A percentile compares a stretch with the other conserved stretches of the same genome.
Conservation (phyloP, 495 filamentous ascomycete species). For the Penicillium fimorum region DNA sequence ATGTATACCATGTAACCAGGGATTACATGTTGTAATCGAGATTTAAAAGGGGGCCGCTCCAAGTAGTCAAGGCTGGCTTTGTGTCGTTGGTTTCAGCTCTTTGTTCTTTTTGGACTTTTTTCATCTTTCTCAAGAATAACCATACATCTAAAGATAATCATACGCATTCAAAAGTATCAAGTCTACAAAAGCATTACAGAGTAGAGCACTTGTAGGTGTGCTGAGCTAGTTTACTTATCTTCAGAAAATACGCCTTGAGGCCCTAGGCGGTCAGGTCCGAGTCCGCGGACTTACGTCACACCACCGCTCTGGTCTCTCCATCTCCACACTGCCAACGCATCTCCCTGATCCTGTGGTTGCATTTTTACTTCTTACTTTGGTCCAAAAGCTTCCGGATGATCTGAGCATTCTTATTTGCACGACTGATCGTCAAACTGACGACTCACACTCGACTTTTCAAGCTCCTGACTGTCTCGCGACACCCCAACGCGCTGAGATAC, state of each 20-base stretch:
- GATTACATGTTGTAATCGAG: no score
- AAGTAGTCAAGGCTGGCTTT: background rate
- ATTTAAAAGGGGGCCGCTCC: background rate
- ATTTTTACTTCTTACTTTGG: constrained; percentile 1
- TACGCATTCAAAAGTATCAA: background rate
- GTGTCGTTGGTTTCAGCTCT: background rate
- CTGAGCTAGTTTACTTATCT: background rate
- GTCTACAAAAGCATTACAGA: background rate
- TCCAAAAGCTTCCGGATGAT: background rate
- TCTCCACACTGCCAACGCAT: constrained; percentile 43
- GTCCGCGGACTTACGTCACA: constrained; percentile 40
- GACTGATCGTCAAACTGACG: background rate
- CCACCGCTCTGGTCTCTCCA: constrained; percentile 30
- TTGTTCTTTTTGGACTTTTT: background rate
- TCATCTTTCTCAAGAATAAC: background rate
- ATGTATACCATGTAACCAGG: no score
- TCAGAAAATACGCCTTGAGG: background rate
- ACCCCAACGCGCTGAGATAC: background rate
- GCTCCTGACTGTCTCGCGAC: constrained; percentile 14
- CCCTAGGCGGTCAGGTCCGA: constrained; percentile 12
- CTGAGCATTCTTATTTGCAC: background rate
- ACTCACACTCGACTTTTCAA: constrained; percentile 4
- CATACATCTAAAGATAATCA: background rate
- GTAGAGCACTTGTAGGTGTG: background rate
- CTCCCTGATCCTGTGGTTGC: constrained; percentile 20